Evolutionary conservation across 306 rosid genomes (phyloP).

Genomic region (Corylus heterophylla): DNA sequence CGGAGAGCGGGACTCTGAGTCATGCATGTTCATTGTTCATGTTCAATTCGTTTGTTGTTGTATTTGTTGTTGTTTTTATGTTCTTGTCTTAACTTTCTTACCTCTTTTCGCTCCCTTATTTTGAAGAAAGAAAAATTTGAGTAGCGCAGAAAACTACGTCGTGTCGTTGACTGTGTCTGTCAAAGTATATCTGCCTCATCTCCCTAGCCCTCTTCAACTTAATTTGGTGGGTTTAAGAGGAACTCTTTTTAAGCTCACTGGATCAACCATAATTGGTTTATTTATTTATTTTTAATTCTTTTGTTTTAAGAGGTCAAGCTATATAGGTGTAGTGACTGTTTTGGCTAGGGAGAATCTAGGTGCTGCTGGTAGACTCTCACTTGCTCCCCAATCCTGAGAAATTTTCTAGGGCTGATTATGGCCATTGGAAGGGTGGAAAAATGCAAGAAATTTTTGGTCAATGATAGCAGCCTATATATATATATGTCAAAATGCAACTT

Average conservation of each 20-base stretch:
- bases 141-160: conserved; percentile 26
- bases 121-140: not conserved
- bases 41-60: conserved; percentile 15
- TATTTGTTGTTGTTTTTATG: conserved; percentile 34
- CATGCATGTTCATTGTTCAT: conserved; percentile 42
- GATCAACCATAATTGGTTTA: not conserved
- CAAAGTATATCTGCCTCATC: conserved; percentile 4
- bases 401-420: not conserved
- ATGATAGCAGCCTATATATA: not conserved
- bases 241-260: not conserved
- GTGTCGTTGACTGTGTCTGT: conserved; percentile 32
- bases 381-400: not conserved
- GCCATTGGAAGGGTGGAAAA: not conserved
- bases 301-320: not conserved
- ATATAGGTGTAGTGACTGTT: too few species aligned
- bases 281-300: too few species aligned
- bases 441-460: not conserved
- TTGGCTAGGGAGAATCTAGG: conserved; percentile 37
- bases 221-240: conserved; percentile 6
- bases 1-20: conserved; percentile 34
- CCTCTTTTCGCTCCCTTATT: conserved; percentile 32
- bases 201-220: conserved; percentile 4
- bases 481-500: conserved; percentile 6
- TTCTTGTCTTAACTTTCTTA: conserved; percentile 35
- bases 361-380: conserved; percentile 4